phyloP scores from a whole-genome alignment of 1,139 yeast species.

The Hanseniaspora gamundiae region DNA sequence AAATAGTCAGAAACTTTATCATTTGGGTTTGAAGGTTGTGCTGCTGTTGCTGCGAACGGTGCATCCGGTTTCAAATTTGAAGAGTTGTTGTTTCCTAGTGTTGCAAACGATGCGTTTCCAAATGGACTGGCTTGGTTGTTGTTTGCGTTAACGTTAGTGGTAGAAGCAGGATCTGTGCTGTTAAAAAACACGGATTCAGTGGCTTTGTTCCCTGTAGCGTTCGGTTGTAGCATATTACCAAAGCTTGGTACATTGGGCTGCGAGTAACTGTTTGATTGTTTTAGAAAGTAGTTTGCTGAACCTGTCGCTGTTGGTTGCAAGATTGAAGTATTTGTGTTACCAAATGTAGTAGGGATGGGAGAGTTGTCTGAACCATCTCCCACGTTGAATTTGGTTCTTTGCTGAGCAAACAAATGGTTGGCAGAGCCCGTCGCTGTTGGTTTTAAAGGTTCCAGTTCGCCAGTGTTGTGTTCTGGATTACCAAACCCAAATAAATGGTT shows the following conservation, averaged over 20 bases:
- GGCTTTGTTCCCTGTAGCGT: constrained; percentile 19
- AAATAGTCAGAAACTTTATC: neutral
- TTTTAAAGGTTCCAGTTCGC: constrained; percentile 26
- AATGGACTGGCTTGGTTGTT: neutral
- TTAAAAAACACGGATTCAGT: too few species aligned
- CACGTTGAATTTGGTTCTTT: neutral
- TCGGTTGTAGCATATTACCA: neutral
- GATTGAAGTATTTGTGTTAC: constrained; percentile 7
- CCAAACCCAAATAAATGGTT: constrained; percentile 4
- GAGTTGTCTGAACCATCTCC: neutral
- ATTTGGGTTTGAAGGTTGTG: neutral
- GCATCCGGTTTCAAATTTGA: neutral
- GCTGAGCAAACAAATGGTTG: constrained; percentile 16
- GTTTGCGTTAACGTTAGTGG: neutral
- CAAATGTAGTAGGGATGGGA: constrained; percentile 7
- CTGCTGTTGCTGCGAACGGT: neutral
- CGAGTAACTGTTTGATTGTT: constrained; percentile 8
- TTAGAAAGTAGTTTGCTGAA: constrained; percentile 21
- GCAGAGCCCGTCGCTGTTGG: constrained; percentile 47
- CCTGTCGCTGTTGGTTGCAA: constrained; percentile 24
- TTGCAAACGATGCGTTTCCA: neutral
- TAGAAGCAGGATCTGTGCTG: constrained; percentile 22
- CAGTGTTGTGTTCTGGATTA: constrained; percentile 6
- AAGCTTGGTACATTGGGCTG: neutral
- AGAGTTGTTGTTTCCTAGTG: too few species aligned